A percentile compares a stretch with the other conserved stretches of the same genome.
These are phyloP conservation scores for Clarireedia monteithiana DNA, from an alignment of 2,329 filamentous ascomycete genomes.

Conservation along the genomic window DNA sequence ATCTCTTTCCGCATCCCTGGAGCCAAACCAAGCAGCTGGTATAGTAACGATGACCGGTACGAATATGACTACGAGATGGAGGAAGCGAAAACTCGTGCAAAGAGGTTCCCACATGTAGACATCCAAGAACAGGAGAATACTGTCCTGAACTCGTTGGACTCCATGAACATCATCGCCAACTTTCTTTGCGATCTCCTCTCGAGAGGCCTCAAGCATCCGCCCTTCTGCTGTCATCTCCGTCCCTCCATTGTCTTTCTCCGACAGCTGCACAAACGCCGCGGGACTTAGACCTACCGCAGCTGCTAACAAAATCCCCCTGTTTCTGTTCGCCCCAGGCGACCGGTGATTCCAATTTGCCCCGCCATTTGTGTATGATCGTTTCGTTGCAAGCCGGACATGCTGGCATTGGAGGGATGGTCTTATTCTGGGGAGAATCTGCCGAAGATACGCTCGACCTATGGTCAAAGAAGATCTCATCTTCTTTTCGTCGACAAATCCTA, in stretches of 20 bases:
- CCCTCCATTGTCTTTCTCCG: conserved; percentile 44
- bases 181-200: conserved; percentile 65
- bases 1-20: conserved; percentile 52
- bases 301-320: conserved; percentile 18
- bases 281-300: conserved; percentile 38
- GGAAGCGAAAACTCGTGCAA: conserved; percentile 77
- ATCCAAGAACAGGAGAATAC: conserved; percentile 60
- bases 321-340: conserved; percentile 11
- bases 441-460: conserved; percentile 39
- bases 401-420: conserved; percentile 24
- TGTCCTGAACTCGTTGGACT: conserved; percentile 48
- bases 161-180: conserved; percentile 56
- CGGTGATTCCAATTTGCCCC: conserved; percentile 11
- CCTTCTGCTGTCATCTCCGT: conserved; percentile 66
- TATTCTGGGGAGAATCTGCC: conserved; percentile 27
- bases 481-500: not conserved
- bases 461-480: conserved; percentile 39
- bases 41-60: conserved; percentile 78
- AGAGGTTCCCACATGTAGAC: conserved; percentile 74
- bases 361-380: conserved; percentile 10
- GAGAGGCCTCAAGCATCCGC: conserved; percentile 79
- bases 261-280: conserved; percentile 49
- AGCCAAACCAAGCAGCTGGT: conserved; percentile 74
- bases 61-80: conserved; percentile 83
- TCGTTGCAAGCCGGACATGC: conserved; percentile 11